Base-by-base conservation (phyloP, 208 protist genomes). In the Angomonas desouzai region DNA sequence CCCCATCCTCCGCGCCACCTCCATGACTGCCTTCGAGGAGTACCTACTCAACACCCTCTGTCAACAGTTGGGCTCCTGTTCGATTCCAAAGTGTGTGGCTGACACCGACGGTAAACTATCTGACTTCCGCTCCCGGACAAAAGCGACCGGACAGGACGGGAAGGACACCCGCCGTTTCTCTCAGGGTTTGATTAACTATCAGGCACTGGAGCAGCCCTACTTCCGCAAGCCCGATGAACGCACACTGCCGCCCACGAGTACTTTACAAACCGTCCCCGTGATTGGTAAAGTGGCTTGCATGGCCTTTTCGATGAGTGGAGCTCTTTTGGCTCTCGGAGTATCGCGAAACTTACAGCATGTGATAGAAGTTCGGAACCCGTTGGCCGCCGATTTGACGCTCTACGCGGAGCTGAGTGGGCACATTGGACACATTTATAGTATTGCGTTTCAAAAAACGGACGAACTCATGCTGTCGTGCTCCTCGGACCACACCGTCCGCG, bases 401-500 rank as follows among this genome's bases (percentile, higher is more conserved):
- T 20, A 75, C 48, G 71, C 58, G 34, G 47, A 56, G 7, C 77
- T 89, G 23, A 27, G 57, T 18, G 83, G 81, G 1, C 88, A 91
- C 72, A 81, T 70, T 11, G 82, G 70, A 6, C 80, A 90, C 64
- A 81, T 92, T 53, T 77, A 94, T 70, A 47, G 72, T 53, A 34
- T 90, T 20, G 72, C 49, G 2, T 89, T 90, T 55, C 70, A 74
- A 55, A 62, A 66, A 1, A 74, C 88, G 38, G 75, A 80, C 66
- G 38, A 60, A 11, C 66, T 78, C 29, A 57, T 94, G 62, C 65
- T 94, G 0, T 83, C 85, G 0, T 87, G 83, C 64, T 83, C 83
- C 20, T 80, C 88, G 7, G 88, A 94, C 60, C 77, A 82, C 45
- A 92, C 83, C 6, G 85, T 86, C 38, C 66, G 73, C 11, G 73